Evolutionary conservation across 2,329 filamentous ascomycete species (phyloP), one percentile per base, ranked within the genome.

Genomic region (Fusarium sterilihyphosum): DNA sequence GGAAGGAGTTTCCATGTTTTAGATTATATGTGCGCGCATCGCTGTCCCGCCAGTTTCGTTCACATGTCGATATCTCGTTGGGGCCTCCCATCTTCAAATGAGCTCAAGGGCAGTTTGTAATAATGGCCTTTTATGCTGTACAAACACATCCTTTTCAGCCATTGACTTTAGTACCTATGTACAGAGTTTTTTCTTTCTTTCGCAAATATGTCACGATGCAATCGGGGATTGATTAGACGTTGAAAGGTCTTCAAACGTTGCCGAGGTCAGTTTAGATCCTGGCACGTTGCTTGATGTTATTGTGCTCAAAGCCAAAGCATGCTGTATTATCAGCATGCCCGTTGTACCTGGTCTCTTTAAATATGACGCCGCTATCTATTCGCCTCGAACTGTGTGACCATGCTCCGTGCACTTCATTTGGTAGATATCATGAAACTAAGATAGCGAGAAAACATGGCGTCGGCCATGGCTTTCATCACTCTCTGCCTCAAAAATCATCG

Each of bases 21-120:
- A 73, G 57, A 71, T 58, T 61, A 44, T 49, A 46, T 29, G 68
- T 35, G 61, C 58, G 41, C 47, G 50, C 54, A 22, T 58, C 58
- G 54, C 60, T 68, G 37, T 59, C 37, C 24, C 31, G 35, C 54
- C 46, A 22, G 44, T 64, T 53, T 33, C 31, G 14, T 44, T 61
- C 13, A 26, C 43, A 12, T 59, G 14, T 38, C 24, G 18, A 24
- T 22, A 24, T 20, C n/a, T 38, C n/a, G 16, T 41, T n/a, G 24
- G 20, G 29, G 16, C 20, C 29, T 33, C 22, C 18, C 24, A 61
- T 31, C 8, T 31, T 29, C 29, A 20, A 26, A 40, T 61, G 35
- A 35, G 31, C 33, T 24, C 9, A 31, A 31, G 18, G 54, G 40
- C 31, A 22, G 33, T 16, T 26, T 37, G 14, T 22, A 20, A 24